Conservation (phyloP, 1,139 yeast species). For the Taphrina populina region DNA sequence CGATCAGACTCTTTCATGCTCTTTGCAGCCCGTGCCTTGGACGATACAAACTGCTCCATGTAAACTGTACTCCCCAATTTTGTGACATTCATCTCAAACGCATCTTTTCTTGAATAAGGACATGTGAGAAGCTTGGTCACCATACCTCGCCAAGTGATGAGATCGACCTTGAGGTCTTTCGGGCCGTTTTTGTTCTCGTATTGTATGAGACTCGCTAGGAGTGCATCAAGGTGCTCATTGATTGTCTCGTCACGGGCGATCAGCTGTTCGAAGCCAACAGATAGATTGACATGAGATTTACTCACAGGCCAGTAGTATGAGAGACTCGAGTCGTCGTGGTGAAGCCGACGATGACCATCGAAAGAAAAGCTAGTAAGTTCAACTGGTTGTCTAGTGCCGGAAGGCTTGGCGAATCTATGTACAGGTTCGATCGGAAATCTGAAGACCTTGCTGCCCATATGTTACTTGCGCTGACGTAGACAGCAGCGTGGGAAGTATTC, state of each 20-base stretch:
- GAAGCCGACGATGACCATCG: conserved; percentile 53
- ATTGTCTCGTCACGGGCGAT: conserved; percentile 55
- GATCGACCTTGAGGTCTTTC: conserved; percentile 46
- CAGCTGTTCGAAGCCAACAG: conserved; percentile 62
- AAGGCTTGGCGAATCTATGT: conserved; percentile 14
- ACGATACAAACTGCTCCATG: conserved; percentile 41
- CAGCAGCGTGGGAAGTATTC: too few relatives aligned
- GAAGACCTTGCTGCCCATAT: conserved; percentile 7
- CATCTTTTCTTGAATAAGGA: conserved; percentile 58
- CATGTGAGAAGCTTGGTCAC: conserved; percentile 65
- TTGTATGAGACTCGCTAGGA: conserved; percentile 56
- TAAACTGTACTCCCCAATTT: conserved; percentile 48
- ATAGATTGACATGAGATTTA: conserved; percentile 50
- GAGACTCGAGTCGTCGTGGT: conserved; percentile 51
- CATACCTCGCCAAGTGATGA: conserved; percentile 80
- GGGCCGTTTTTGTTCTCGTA: conserved; percentile 60
- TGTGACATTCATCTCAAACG: conserved; percentile 62
- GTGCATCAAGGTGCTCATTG: conserved; percentile 59
- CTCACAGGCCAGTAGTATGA: conserved; percentile 41
- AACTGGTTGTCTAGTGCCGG: conserved; percentile 54
- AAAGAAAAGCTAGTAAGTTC: conserved; percentile 64
- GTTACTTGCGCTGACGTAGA: too few relatives aligned
- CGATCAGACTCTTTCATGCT: conserved; percentile 14
- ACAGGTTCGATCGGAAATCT: conserved; percentile 17
- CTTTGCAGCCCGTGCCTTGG: conserved; percentile 9